Percentiles rank a stretch among this genome's conserved stretches.
Conservation (phyloP, 257 asterid genomes). For the Jacaranda mimosifolia region DNA sequence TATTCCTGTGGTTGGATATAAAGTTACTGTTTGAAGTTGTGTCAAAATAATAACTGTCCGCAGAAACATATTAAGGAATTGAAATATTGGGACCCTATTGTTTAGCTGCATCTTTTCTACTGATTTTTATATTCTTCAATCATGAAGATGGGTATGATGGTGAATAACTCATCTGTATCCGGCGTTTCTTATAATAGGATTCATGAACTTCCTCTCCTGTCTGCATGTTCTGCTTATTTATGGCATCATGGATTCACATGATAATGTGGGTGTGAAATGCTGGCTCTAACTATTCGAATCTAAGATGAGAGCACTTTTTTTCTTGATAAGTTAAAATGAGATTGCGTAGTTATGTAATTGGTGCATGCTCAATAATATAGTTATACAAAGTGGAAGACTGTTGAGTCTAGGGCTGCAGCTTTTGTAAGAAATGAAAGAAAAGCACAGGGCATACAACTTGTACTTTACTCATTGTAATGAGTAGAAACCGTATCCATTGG, state of each 20-base stretch:
- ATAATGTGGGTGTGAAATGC: slow-evolving; percentile 10
- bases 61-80: background rate
- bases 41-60: background rate
- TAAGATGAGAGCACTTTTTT: no score
- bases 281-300: slow-evolving; percentile 12
- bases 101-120: slow-evolving; percentile 17
- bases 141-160: slow-evolving; percentile 19
- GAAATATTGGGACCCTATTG: background rate
- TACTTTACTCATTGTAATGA: slow-evolving; percentile 38
- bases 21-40: no score
- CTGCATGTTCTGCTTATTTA: background rate
- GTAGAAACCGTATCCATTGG: slow-evolving; percentile 37
- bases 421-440: slow-evolving; percentile 29
- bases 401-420: slow-evolving; percentile 29
- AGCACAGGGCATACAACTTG: slow-evolving; percentile 24
- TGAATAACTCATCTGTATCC: slow-evolving; percentile 9
- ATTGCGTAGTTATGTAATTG: no score
- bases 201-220: slow-evolving; percentile 10
- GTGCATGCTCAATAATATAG: background rate
- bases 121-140: slow-evolving; percentile 15
- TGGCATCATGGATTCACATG: slow-evolving; percentile 11
- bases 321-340: no score
- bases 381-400: slow-evolving; percentile 19
- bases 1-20: background rate
- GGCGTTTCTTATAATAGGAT: slow-evolving; percentile 16